Evolutionary conservation across 306 rosid genomes (phyloP).

Genomic region (Urtica urens): DNA sequence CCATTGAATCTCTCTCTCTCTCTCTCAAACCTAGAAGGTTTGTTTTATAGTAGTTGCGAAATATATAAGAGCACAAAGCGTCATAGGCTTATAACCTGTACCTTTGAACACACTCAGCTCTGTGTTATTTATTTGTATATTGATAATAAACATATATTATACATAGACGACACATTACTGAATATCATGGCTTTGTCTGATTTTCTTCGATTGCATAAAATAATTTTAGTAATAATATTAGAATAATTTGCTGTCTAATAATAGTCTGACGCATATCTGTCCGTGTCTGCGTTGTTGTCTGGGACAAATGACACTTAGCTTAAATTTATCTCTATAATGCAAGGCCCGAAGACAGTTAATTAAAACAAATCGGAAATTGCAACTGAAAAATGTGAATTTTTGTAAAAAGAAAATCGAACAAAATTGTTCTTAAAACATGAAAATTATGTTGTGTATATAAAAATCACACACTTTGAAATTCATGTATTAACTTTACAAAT

Average conservation of each 20-base stretch:
- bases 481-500: no score
- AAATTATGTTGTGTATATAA: no score
- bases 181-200: no score
- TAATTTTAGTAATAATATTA: not conserved
- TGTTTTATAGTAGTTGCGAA: no score
- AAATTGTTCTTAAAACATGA: no score
- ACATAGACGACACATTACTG: not conserved
- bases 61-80: no score
- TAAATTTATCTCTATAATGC: not conserved
- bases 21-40: not conserved
- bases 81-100: not conserved
- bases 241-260: not conserved
- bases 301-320: not conserved
- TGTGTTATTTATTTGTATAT: not conserved
- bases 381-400: no score
- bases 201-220: not conserved
- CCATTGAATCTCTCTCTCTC: conserved; percentile 4
- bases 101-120: not conserved
- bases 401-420: no score
- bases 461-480: no score
- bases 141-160: not conserved
- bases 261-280: not conserved
- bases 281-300: not conserved
- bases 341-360: no score
- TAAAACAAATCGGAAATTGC: no score